Base-by-base conservation (phyloP, 257 asterid species). In the Salvia hispanica region DNA sequence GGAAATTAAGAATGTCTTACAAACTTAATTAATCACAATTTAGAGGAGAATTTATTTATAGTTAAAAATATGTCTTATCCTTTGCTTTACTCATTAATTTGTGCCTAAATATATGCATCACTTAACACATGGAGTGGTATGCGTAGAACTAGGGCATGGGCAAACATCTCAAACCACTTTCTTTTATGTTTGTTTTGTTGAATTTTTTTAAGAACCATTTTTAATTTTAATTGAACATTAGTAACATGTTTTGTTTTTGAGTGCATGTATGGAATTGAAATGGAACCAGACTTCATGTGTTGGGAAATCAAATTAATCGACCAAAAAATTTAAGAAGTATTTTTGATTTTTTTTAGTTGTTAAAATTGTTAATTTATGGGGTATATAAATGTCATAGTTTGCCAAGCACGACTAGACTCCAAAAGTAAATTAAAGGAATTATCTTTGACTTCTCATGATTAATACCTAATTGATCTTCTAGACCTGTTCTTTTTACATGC, bases 61-160 rank as follows among this genome's bases (percentile, higher is more conserved):
- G 66, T 11, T 36, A 16, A 62, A 25, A 18, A 8, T 36, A 10
- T 33, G 31, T 25, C 31, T 25, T 25, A 65, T 0, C 7, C 12
- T 39, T 21, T 39, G 18, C 34, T 73, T 55, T 64, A 54, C 43
- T 31, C 0, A 39, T 25, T 53, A 43, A 37, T 37, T 40, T 44
- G 61, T 33, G 69, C 78, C 91, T 70, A 21, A 60, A 62, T 72
- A n/a, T 59, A 59, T 75, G 87, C 81, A 64, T 69, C 70, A 51
- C 28, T 52, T 46, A 42, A 82, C 90, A 82, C 65, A 66, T 80
- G 78, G 76, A 76, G 39, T 10, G 58, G 33, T 18, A 59, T n/a
- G 69, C 60, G 63, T 10, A 58, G 73, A 57, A 31, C 58, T 65
- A 55, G 76, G 58, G 48, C 42, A 46, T 50, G 31, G 31, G 31